A percentile compares a stretch with the other conserved stretches of the same genome.
Conservation (phyloP, 1,284 basidiomycete species). For the Polyporus tsugae region DNA sequence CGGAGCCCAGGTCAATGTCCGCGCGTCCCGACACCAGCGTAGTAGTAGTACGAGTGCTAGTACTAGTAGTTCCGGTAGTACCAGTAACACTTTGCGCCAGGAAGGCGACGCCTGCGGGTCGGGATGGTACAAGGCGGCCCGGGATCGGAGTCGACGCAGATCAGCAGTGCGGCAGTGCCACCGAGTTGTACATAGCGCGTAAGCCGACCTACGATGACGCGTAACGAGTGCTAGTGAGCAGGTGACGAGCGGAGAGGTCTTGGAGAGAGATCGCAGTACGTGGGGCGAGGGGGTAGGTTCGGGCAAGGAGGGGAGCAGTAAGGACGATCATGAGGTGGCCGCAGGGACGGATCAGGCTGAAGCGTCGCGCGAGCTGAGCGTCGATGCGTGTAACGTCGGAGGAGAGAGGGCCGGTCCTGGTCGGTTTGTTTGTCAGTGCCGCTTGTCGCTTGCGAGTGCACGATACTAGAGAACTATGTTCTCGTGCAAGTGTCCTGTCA, state of each 20-base stretch:
- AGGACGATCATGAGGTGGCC: slow-evolving; percentile 10
- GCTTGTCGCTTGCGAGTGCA: neutral
- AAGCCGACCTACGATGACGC: neutral
- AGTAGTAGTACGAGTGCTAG: no score
- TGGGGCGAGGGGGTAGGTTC: neutral
- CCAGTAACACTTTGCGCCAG: no score
- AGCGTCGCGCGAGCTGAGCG: slow-evolving; percentile 2
- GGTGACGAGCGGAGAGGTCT: neutral
- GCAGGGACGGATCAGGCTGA: slow-evolving; percentile 4
- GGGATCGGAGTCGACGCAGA: slow-evolving; percentile 4
- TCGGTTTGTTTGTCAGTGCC: slow-evolving; percentile 5
- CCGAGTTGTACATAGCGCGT: neutral
- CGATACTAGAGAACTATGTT: slow-evolving; percentile 2
- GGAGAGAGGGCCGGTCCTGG: slow-evolving; percentile 8
- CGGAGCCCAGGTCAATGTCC: no score
- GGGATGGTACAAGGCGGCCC: neutral
- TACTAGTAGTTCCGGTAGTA: no score
- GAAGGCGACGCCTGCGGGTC: no score
- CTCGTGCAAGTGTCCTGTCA: neutral
- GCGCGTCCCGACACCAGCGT: no score
- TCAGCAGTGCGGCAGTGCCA: slow-evolving; percentile 3
- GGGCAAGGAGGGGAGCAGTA: neutral
- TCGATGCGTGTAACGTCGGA: slow-evolving; percentile 8
- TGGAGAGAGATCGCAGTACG: neutral
- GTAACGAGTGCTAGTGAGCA: neutral